A percentile compares a stretch with the other conserved stretches of the same genome.
Evolutionary conservation across 208 protist genomes (phyloP).

Genomic region (Leishmania martiniquensis): DNA sequence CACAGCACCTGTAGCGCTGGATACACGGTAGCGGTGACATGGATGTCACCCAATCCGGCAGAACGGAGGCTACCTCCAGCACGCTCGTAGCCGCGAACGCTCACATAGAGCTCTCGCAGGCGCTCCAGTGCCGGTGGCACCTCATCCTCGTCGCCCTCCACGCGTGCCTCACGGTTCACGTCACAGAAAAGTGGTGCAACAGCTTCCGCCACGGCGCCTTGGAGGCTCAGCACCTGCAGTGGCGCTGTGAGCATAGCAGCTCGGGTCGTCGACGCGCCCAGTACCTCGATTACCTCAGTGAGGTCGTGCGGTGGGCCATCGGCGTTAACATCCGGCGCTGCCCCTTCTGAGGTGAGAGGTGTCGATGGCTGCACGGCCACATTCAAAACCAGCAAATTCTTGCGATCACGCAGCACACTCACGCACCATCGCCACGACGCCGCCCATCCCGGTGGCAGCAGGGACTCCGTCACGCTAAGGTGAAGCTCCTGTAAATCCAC

Average conservation of each 20-base stretch:
- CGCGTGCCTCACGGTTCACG: background rate
- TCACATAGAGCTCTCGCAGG: slow-evolving; percentile 40
- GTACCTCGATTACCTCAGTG: background rate
- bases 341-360: background rate
- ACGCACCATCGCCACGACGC: slow-evolving; percentile 53
- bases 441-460: slow-evolving; percentile 28
- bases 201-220: slow-evolving; percentile 19
- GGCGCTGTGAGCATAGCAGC: background rate
- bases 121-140: background rate
- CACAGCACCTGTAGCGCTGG: slow-evolving; percentile 53
- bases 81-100: slow-evolving; percentile 10
- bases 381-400: slow-evolving; percentile 35
- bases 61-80: slow-evolving; percentile 8
- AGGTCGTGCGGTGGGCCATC: background rate
- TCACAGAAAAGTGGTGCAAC: slow-evolving; percentile 8
- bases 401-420: slow-evolving; percentile 26
- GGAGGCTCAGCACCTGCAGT: slow-evolving; percentile 31
- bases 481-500: slow-evolving; percentile 52
- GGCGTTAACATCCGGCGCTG: background rate
- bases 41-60: slow-evolving; percentile 13
- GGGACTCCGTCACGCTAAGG: slow-evolving; percentile 31
- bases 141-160: background rate
- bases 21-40: slow-evolving; percentile 23
- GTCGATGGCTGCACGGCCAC: slow-evolving; percentile 7
- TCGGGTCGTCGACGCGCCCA: background rate